Evolutionary conservation across 495 filamentous ascomycete species (phyloP), one percentile per base, ranked within the genome.

Genomic region (Xylaria flabelliformis): DNA sequence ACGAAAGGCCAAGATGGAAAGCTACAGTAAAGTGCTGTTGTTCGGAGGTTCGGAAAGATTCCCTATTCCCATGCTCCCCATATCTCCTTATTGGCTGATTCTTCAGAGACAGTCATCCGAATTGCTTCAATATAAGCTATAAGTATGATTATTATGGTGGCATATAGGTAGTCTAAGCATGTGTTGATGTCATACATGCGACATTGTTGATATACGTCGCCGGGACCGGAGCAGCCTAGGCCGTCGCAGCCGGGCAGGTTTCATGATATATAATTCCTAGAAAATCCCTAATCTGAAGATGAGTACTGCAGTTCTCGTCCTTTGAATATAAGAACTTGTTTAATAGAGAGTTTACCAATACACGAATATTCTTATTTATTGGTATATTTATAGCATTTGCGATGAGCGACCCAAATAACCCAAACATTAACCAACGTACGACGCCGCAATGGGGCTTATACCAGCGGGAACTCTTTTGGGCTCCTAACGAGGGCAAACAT

Each of bases 371-470:
- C 26, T 1, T 1, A 29, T 29, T 29, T 29, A 29, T 29, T 29
- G 26, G 26, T 29, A 29, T 29, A 29, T 29, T 29, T 1, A 29
- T 29, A 29, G 26, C 26, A 29, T 29, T 29, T 29, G 2, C 26
- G 26, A 88, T 88, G 85, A 84, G 82, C 62, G 88, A 91, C 75
- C 85, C 87, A 19, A 86, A 83, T 7, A 88, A 87, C 72, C 85
- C 86, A 10, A 89, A 90, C 76, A 86, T 89, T 71, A 71, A 83
- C 48, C 80, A 84, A 34, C 80, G 89, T 41, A 85, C 79, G 62
- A 91, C 89, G 1, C 88, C 89, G 26, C 87, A 90, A 82, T 91
- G 85, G 83, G 85, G 76, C 6, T 81, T 89, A 6, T 91, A 91
- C 71, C 89, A 91, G 67, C 82, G 89, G 3, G 88, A 91, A 74